A percentile compares a stretch with the other conserved stretches of the same genome.
Evolutionary conservation across 179 eudicot species (phyloP).

Genomic region (Vitellaria paradoxa): DNA sequence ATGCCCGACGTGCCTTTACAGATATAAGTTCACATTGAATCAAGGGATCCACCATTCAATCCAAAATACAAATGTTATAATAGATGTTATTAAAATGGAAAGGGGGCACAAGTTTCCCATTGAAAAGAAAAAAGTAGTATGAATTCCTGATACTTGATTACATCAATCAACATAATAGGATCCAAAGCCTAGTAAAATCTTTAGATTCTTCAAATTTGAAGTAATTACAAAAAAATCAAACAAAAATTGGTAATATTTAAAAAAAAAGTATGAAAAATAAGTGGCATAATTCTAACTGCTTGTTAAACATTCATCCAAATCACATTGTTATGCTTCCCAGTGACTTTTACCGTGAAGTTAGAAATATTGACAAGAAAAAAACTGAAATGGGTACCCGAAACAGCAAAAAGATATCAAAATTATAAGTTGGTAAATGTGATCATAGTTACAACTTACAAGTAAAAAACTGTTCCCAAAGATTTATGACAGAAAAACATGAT

Average conservation of each 20-base stretch:
- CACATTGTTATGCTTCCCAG: not conserved
- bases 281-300: not conserved
- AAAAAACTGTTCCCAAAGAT: not conserved
- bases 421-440: not conserved
- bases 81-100: not conserved
- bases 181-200: not conserved
- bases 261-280: not conserved
- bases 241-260: not conserved
- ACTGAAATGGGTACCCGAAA: not conserved
- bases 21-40: constrained; percentile 22
- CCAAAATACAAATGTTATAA: not conserved
- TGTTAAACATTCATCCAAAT: not conserved
- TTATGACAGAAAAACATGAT: not conserved
- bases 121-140: not conserved
- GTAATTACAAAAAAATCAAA: not conserved
- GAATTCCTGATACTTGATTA: too few species aligned
- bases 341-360: not conserved
- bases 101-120: not conserved
- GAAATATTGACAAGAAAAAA: not conserved
- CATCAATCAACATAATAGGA: too few species aligned
- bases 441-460: not conserved
- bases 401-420: not conserved
- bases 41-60: constrained; percentile 2
- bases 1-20: constrained; percentile 95
- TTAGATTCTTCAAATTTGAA: not conserved